These are phyloP conservation scores for Thermochaetoides thermophila DNA, from an alignment of 495 filamentous ascomycete genomes.

Conservation along the genomic window DNA sequence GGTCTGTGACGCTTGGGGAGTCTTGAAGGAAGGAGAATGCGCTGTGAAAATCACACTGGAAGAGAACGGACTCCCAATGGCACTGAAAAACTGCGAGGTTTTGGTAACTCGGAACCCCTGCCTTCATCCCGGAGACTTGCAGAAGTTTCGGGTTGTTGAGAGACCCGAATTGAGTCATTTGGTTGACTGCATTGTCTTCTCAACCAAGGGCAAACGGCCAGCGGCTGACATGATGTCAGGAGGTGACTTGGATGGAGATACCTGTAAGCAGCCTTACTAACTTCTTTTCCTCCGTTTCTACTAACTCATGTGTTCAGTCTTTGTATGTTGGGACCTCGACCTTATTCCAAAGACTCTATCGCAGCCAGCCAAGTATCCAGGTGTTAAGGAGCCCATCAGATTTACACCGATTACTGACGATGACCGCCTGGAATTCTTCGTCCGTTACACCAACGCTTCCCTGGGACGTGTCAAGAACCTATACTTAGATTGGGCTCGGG, in stretches of 20 bases:
- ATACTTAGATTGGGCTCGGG: slow-evolving; percentile 35
- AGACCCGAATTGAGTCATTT: slow-evolving; percentile 28
- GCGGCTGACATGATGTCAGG: slow-evolving; percentile 40
- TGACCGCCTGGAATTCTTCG: slow-evolving; percentile 33
- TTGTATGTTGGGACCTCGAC: slow-evolving; percentile 38
- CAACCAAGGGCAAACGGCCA: slow-evolving; percentile 30
- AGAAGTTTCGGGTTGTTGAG: slow-evolving; percentile 34
- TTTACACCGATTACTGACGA: slow-evolving; percentile 32
- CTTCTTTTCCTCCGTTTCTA: not conserved
- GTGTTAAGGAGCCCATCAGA: slow-evolving; percentile 25
- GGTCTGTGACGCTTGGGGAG: slow-evolving; percentile 32
- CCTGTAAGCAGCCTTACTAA: slow-evolving; percentile 19
- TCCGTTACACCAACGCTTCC: slow-evolving; percentile 31
- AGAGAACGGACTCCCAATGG: slow-evolving; percentile 23
- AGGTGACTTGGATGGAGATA: slow-evolving; percentile 38
- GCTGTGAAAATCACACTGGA: slow-evolving; percentile 30
- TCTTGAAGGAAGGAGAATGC: slow-evolving; percentile 33
- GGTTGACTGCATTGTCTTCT: slow-evolving; percentile 38
- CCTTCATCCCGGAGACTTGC: slow-evolving; percentile 37
- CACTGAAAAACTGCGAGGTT: slow-evolving; percentile 27
- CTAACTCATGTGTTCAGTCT: slow-evolving; percentile 20
- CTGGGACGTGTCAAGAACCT: slow-evolving; percentile 36
- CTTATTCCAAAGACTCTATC: slow-evolving; percentile 29
- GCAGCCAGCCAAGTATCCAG: slow-evolving; percentile 32
- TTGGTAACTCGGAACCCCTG: slow-evolving; percentile 38